phyloP scores from a whole-genome alignment of 805 yeast genomes.

The Saturnispora hagleri region DNA sequence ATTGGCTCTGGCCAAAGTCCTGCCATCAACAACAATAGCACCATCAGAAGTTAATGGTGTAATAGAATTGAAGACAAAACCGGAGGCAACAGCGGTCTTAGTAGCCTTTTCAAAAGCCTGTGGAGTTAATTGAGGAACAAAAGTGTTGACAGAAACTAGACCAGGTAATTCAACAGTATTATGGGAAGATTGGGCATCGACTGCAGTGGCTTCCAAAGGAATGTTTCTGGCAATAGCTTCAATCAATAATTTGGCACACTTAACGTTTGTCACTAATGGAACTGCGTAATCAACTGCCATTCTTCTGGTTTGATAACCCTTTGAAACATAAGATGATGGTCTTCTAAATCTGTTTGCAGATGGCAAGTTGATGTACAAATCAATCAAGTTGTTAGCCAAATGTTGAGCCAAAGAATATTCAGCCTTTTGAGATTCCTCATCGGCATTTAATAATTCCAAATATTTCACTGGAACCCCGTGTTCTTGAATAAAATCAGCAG shows the following conservation, averaged over 20 bases:
- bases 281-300: conserved; percentile 99
- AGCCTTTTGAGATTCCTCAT: conserved; percentile 64
- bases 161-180: conserved; percentile 79
- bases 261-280: conserved; percentile 95
- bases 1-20: conserved; percentile 56
- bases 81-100: conserved; percentile 66
- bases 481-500: conserved; percentile 96
- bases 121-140: conserved; percentile 56
- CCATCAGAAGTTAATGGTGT: conserved; percentile 65
- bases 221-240: conserved; percentile 82
- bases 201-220: conserved; percentile 56
- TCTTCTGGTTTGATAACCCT: conserved; percentile 97
- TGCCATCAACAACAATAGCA: conserved; percentile 52
- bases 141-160: conserved; percentile 70
- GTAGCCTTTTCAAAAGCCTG: conserved; percentile 58
- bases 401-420: conserved; percentile 96
- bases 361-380: conserved; percentile 92
- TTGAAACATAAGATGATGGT: conserved; percentile 96
- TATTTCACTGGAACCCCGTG: conserved; percentile 92
- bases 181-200: conserved; percentile 89
- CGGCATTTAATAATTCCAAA: conserved; percentile 74
- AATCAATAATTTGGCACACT: conserved; percentile 89
- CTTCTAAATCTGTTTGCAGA: conserved; percentile 96
- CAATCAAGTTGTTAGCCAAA: conserved; percentile 93
- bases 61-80: conserved; percentile 79